Evolutionary conservation across 306 rosid species (phyloP).

Genomic region (Styphnolobium japonicum): DNA sequence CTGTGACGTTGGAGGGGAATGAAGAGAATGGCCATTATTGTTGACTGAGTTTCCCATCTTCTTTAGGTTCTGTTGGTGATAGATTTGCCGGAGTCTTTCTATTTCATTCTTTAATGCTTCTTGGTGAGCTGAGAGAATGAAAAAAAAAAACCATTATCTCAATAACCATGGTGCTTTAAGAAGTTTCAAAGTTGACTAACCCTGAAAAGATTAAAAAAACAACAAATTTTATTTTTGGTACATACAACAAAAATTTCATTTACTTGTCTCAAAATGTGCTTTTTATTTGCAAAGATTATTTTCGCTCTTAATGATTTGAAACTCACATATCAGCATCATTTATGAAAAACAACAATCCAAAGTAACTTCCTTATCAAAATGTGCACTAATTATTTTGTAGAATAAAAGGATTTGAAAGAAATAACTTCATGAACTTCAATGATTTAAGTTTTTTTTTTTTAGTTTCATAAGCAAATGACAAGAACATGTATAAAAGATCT

Average conservation of each 20-base stretch:
- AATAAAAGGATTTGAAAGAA: neutral
- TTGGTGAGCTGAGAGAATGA: conserved; percentile 70
- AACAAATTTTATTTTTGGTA: no score
- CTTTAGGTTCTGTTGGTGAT: conserved; percentile 71
- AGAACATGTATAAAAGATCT: neutral
- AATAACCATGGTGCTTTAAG: neutral
- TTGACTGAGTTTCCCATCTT: conserved; percentile 43
- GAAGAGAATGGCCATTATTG: conserved; percentile 31
- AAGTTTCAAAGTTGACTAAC: neutral
- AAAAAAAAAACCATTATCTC: neutral
- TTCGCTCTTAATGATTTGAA: neutral
- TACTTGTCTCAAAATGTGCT: conserved; percentile 8
- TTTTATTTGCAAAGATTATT: neutral
- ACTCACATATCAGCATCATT: neutral
- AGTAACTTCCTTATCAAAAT: neutral
- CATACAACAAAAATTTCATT: neutral
- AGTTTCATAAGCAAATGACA: neutral
- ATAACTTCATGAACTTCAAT: neutral
- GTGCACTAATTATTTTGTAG: no score
- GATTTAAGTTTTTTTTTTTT: no score
- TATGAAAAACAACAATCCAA: neutral
- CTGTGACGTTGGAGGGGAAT: conserved; percentile 20
- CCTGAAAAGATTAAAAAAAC: neutral
- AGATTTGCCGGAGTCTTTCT: conserved; percentile 83
- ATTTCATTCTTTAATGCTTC: conserved; percentile 89